Conservation (phyloP, 805 yeast genomes). For the Starmerella apis region DNA sequence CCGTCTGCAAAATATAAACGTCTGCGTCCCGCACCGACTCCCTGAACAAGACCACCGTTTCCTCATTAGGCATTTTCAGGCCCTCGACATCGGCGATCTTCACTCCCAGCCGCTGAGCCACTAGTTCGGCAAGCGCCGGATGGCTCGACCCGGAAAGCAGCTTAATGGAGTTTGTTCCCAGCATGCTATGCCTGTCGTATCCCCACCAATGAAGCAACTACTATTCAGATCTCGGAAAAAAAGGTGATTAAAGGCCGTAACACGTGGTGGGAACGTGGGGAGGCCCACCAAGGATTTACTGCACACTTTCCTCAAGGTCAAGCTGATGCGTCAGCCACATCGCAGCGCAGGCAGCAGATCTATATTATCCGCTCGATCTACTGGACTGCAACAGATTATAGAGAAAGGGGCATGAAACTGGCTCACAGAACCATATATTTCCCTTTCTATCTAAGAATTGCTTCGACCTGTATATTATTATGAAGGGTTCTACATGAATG, state of each 20-base stretch:
- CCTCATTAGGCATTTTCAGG: constrained; percentile 75
- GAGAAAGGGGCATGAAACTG: too few species aligned
- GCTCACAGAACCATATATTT: too few species aligned
- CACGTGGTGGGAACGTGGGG: neutral
- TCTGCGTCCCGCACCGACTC: constrained; percentile 89
- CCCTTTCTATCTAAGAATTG: too few species aligned
- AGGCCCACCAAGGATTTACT: too few species aligned
- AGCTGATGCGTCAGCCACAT: too few species aligned
- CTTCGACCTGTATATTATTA: too few species aligned
- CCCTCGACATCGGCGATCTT: constrained; percentile 67
- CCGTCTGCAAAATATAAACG: constrained; percentile 74
- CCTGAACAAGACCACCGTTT: constrained; percentile 77
- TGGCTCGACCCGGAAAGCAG: constrained; percentile 69
- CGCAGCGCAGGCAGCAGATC: too few species aligned
- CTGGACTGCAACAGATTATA: too few species aligned
- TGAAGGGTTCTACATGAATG: too few species aligned
- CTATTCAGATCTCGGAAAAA: neutral
- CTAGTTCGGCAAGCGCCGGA: constrained; percentile 65
- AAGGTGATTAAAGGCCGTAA: neutral
- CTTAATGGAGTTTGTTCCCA: constrained; percentile 35
- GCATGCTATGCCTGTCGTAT: constrained; percentile 9
- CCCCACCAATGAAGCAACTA: neutral
- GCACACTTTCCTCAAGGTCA: too few species aligned
- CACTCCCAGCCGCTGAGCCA: constrained; percentile 56
- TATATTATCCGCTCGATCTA: too few species aligned